Percentiles rank a stretch among this genome's conserved stretches.
Conservation (phyloP, 495 filamentous ascomycete species). For the Podospora sp. region DNA sequence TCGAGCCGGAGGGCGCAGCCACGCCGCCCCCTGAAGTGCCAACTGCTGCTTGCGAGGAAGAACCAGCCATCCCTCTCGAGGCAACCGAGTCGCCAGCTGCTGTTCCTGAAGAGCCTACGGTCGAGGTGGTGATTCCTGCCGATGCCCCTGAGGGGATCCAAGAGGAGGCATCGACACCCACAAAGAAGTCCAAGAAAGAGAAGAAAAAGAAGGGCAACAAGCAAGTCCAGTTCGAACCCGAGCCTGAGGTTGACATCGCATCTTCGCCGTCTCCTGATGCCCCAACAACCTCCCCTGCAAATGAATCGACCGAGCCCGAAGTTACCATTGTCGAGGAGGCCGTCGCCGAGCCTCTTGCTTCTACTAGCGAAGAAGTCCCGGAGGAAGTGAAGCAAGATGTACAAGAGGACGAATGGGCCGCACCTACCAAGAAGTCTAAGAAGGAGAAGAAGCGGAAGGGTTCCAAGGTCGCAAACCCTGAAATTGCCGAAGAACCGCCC, state of each 20-base stretch:
- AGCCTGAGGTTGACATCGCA: conserved; percentile 15
- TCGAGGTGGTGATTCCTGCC: not conserved
- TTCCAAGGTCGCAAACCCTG: conserved; percentile 22
- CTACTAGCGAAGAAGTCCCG: not conserved
- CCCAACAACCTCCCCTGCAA: conserved; percentile 2
- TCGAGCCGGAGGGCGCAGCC: conserved; percentile 24
- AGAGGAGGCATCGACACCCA: conserved; percentile 7
- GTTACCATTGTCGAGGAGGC: not conserved
- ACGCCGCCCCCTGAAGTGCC: conserved; percentile 21
- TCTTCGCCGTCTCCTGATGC: conserved; percentile 10
- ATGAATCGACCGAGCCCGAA: not conserved
- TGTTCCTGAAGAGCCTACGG: not conserved
- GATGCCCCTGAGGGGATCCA: not conserved
- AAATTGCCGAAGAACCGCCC: conserved; percentile 4
- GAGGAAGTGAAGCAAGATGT: no score
- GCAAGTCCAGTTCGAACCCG: conserved; percentile 24
- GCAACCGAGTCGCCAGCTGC: not conserved
- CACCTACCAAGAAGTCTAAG: conserved; percentile 34
- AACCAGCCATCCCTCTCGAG: conserved; percentile 17
- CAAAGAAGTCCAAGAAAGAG: conserved; percentile 32
- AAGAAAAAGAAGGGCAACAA: conserved; percentile 33
- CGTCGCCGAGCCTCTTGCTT: not conserved
- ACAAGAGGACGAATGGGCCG: conserved; percentile 14
- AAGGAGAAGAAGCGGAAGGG: conserved; percentile 30
- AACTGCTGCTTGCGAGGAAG: not conserved